Evolutionary conservation across 805 yeast species (phyloP).

Genomic region (Teunomyces tritomae): DNA sequence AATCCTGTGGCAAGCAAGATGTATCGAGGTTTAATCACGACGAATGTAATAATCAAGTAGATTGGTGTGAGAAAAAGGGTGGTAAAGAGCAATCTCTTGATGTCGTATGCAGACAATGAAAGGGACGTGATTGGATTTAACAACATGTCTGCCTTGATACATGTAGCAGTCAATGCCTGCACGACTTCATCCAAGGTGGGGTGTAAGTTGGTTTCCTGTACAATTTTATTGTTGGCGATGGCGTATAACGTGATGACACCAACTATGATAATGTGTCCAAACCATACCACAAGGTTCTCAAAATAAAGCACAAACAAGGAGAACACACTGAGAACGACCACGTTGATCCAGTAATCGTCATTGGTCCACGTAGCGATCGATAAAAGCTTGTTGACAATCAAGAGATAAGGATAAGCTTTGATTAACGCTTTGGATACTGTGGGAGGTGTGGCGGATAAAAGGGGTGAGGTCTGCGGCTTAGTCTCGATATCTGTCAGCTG

Average conservation of each 20-base stretch:
- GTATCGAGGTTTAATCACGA: conserved; percentile 68
- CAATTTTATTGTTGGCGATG: conserved; percentile 53
- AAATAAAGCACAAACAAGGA: conserved; percentile 68
- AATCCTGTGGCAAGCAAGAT: conserved; percentile 58
- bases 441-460: conserved; percentile 87
- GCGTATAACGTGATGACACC: conserved; percentile 60
- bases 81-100: conserved; percentile 77
- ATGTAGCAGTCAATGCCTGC: conserved; percentile 68
- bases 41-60: conserved; percentile 66
- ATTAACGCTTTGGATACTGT: conserved; percentile 81
- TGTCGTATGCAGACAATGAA: conserved; percentile 73
- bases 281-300: conserved; percentile 72
- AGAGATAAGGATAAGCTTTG: conserved; percentile 79
- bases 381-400: conserved; percentile 65
- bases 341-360: conserved; percentile 74
- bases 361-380: conserved; percentile 88
- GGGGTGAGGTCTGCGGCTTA: conserved; percentile 66
- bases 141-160: conserved; percentile 72
- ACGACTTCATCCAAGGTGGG: conserved; percentile 89
- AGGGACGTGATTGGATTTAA: conserved; percentile 75
- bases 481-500: conserved; percentile 8
- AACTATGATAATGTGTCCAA: conserved; percentile 76
- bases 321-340: conserved; percentile 56
- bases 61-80: conserved; percentile 84
- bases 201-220: conserved; percentile 55